Evolutionary conservation across 257 asterid species (phyloP), one percentile per base, ranked within the genome.

Genomic region (Hygrophila difformis): DNA sequence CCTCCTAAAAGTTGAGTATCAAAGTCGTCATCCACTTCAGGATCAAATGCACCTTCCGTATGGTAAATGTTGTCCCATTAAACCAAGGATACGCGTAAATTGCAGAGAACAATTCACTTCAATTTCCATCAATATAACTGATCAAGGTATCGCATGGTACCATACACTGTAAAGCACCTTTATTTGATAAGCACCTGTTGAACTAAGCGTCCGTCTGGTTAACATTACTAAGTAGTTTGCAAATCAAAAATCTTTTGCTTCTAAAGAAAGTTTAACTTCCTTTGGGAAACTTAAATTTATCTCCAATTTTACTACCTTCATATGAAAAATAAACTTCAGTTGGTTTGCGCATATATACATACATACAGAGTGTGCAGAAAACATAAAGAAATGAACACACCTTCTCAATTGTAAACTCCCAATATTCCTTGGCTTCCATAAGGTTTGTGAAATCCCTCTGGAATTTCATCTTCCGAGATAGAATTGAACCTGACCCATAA

Each of bases 251-350:
- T 88, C 95, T 64, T 76, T 82, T n/a, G 93, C 95, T 74, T 73
- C 94, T 40, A 57, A 26, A 21, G 93, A 62, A 47, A 88, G 82
- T 65, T 72, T 77, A 55, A 87, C 95, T 78, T 88, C 97, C 67
- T 81, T 94, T 2, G 97, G 97, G 52, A 88, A 88, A 64, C 76
- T 88, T 50, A 88, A 56, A 73, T 88, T 88, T 40, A 93, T 56
- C 73, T 62, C 84, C 97, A 95, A 88, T 76, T 88, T 88, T 67
- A 88, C 95, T 51, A 88, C 81, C 97, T 88, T 84, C 63, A 61
- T 18, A 45, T 28, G 16, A 40, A 45, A 38, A n/a, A 26, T 35
- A 61, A 45, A 31, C 42, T n/a, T n/a, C n/a, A 5, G 16, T 21
- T 36, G 5, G 18, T 17, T 51, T 19, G 6, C 35, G 18, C 39